Percentiles rank a stretch among this genome's conserved stretches.
Conservation (phyloP, 2,329 filamentous ascomycete species). For the Aspergillus latus region DNA sequence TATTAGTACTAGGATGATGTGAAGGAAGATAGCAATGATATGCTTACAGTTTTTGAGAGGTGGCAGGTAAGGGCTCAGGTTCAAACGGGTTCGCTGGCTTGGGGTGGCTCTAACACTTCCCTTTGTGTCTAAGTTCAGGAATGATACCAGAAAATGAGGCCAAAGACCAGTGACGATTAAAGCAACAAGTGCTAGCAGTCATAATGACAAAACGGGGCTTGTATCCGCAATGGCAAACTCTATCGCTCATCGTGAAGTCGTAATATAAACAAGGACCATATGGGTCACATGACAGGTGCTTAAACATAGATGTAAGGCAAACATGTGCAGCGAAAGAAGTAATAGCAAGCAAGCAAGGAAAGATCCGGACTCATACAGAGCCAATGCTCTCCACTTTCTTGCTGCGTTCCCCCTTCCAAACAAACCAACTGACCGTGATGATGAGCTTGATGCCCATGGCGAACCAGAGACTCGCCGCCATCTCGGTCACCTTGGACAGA, state of each 20-base stretch:
- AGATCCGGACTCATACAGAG: constrained; percentile 8
- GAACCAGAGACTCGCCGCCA: constrained; percentile 43
- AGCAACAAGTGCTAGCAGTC: neutral
- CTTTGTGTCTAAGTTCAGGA: no score
- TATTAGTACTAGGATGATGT: no score
- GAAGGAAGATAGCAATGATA: no score
- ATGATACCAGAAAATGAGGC: no score
- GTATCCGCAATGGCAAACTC: constrained; percentile 1
- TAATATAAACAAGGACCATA: constrained; percentile 1
- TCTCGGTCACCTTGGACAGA: constrained; percentile 35
- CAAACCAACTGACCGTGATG: constrained; percentile 37
- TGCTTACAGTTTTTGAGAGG: no score
- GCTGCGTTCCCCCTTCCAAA: constrained; percentile 32
- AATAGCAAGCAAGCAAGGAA: neutral
- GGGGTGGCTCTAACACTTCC: no score
- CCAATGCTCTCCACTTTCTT: constrained; percentile 9
- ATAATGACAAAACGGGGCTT: neutral
- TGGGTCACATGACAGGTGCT: neutral
- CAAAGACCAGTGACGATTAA: neutral
- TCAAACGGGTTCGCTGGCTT: no score
- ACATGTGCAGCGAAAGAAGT: neutral
- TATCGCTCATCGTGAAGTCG: constrained; percentile 8
- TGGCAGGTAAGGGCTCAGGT: no score
- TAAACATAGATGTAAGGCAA: neutral
- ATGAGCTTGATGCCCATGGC: constrained; percentile 38